A percentile compares a stretch with the other conserved stretches of the same genome.
These are phyloP conservation scores for Colletotrichum liaoningense DNA, from an alignment of 2,329 filamentous ascomycete species.

Conservation along the genomic window DNA sequence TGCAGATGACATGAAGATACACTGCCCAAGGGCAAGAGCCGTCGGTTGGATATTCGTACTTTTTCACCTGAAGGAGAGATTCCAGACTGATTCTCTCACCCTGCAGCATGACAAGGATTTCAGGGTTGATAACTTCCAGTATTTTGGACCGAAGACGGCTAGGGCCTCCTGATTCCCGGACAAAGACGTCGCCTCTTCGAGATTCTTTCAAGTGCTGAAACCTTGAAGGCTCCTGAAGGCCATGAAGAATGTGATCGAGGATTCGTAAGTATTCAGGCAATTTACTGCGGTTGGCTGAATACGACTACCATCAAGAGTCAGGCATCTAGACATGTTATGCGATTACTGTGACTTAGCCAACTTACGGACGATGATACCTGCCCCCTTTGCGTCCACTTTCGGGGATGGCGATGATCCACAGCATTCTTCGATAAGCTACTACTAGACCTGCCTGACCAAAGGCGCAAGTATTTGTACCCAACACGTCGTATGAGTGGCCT, in stretches of 20 bases:
- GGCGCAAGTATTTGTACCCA: not conserved
- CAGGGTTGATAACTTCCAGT: not conserved
- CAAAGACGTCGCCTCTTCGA: not conserved
- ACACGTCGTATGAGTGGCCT: not conserved
- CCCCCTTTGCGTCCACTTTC: not conserved
- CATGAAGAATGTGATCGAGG: not conserved
- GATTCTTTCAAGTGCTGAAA: not conserved
- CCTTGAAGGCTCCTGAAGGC: not conserved
- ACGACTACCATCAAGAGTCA: not conserved
- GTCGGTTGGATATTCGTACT: not conserved
- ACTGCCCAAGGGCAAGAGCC: not conserved
- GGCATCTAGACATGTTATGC: not conserved
- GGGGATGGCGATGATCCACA: not conserved
- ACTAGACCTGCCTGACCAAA: not conserved
- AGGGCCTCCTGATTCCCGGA: not conserved
- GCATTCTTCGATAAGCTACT: not conserved
- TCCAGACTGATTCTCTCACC: not conserved
- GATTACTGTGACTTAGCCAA: not conserved
- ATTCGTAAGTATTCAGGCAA: not conserved
- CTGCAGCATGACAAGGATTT: not conserved
- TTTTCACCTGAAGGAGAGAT: not conserved
- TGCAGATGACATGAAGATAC: not conserved
- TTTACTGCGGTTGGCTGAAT: not conserved
- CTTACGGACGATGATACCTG: not conserved
- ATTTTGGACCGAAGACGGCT: not conserved